A percentile compares a stretch with the other conserved stretches of the same genome.
These are phyloP conservation scores for Suzukiozyma palmioleophila DNA, from an alignment of 1,139 yeast genomes.

Conservation along the genomic window DNA sequence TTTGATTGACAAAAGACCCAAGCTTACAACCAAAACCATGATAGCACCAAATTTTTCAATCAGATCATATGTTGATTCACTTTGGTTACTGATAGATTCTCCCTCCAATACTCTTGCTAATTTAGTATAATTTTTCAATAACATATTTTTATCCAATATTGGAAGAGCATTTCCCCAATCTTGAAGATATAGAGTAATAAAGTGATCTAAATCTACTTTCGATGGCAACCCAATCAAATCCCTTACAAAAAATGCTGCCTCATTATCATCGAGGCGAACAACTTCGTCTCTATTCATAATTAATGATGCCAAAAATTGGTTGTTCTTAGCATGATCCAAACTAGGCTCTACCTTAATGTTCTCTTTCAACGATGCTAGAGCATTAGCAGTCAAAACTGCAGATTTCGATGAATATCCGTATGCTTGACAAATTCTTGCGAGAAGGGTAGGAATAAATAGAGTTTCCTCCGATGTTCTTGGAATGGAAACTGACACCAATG, in stretches of 20 bases:
- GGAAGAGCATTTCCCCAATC: slow-evolving; percentile 78
- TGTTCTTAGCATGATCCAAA: slow-evolving; percentile 10
- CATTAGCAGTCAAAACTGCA: slow-evolving; percentile 62
- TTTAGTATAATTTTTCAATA: slow-evolving; percentile 52
- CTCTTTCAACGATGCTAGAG: slow-evolving; percentile 66
- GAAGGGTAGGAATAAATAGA: slow-evolving; percentile 62
- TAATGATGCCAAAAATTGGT: slow-evolving; percentile 15
- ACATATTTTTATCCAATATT: slow-evolving; percentile 60
- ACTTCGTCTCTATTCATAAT: slow-evolving; percentile 30
- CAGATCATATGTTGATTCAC: slow-evolving; percentile 22
- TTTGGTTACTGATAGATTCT: slow-evolving; percentile 8
- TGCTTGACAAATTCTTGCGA: slow-evolving; percentile 62
- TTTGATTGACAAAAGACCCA: slow-evolving; percentile 49
- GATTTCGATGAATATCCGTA: slow-evolving; percentile 70
- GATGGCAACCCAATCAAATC: slow-evolving; percentile 50
- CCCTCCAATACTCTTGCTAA: slow-evolving; percentile 41
- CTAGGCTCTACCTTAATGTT: slow-evolving; percentile 15
- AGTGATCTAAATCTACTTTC: slow-evolving; percentile 52
- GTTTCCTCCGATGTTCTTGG: slow-evolving; percentile 80
- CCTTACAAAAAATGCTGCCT: slow-evolving; percentile 41
- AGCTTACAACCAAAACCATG: slow-evolving; percentile 51
- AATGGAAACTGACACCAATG: slow-evolving; percentile 65
- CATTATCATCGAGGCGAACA: slow-evolving; percentile 23
- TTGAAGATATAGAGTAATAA: slow-evolving; percentile 60
- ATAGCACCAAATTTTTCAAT: slow-evolving; percentile 60